Conservation (phyloP, 768 basidiomycete species). For the Mycena polygramma region DNA sequence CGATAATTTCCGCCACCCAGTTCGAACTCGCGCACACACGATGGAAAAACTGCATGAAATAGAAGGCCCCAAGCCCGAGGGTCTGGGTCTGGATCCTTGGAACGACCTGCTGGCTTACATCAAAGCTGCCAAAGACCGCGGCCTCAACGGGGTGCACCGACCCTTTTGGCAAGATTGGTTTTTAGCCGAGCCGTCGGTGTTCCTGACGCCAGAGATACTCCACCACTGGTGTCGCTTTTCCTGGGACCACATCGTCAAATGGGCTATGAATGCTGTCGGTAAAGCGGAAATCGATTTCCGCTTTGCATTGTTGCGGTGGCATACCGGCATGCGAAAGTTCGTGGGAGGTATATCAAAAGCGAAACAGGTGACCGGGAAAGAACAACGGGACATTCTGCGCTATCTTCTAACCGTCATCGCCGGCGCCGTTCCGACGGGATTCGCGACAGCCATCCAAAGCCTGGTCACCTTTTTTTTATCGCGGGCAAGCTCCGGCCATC, state of each 20-base stretch:
- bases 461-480: not conserved
- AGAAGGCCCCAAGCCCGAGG: too few species aligned
- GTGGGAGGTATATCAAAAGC: not conserved
- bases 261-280: not conserved
- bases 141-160: not conserved
- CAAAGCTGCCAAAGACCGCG: not conserved
- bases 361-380: not conserved
- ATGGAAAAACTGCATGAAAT: slow-evolving; percentile 13
- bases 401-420: not conserved
- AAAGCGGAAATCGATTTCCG: not conserved
- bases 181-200: not conserved
- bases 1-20: slow-evolving; percentile 31
- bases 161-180: slow-evolving; percentile 1
- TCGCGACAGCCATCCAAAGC: not conserved
- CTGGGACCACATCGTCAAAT: not conserved
- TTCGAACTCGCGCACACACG: slow-evolving; percentile 26
- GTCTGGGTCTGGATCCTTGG: slow-evolving; percentile 9
- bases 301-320: not conserved
- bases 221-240: not conserved
- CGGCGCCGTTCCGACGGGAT: not conserved
- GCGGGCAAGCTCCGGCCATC: not conserved
- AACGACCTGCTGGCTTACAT: not conserved
- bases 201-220: not conserved
- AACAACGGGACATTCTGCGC: not conserved
- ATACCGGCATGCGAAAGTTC: not conserved